A percentile compares a stretch with the other conserved stretches of the same genome.
phyloP scores from a whole-genome alignment of 345 rosid species.

The Isatis tinctoria region DNA sequence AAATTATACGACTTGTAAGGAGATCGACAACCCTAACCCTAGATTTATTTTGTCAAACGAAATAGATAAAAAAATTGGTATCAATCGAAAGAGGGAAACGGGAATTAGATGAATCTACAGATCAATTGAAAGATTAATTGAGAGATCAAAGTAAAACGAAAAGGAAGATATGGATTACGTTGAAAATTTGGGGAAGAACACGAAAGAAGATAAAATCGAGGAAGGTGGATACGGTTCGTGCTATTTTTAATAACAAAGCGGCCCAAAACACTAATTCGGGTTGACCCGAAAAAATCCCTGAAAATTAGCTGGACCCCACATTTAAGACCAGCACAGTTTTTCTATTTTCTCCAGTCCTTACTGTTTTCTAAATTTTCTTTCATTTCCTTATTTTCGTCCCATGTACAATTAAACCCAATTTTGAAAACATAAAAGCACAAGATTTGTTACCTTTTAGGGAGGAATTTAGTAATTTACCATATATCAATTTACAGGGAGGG shows the following conservation, averaged over 20 bases:
- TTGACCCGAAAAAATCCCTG: conserved; percentile 24
- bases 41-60: conserved; percentile 2
- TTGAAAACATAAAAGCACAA: neutral
- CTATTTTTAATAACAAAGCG: conserved; percentile 31
- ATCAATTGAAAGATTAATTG: conserved; percentile 15
- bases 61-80: conserved; percentile 18
- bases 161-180: conserved; percentile 29
- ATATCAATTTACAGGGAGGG: neutral
- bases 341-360: neutral
- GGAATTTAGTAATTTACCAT: neutral
- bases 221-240: conserved; percentile 25
- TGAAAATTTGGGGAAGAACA: conserved; percentile 18
- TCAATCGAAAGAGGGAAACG: conserved; percentile 23
- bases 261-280: conserved; percentile 29
- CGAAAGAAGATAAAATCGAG: conserved; percentile 26
- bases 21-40: conserved; percentile 55
- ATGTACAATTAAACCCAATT: neutral
- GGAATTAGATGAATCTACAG: conserved; percentile 29
- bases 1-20: conserved; percentile 10
- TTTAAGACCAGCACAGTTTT: neutral
- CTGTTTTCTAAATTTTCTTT: neutral
- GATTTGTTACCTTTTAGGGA: neutral
- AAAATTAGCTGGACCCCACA: conserved; percentile 26
- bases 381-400: neutral
- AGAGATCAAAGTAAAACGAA: neutral